These are phyloP conservation scores for Metschnikowia picachoensis DNA, from an alignment of 805 yeast genomes.

Conservation along the genomic window DNA sequence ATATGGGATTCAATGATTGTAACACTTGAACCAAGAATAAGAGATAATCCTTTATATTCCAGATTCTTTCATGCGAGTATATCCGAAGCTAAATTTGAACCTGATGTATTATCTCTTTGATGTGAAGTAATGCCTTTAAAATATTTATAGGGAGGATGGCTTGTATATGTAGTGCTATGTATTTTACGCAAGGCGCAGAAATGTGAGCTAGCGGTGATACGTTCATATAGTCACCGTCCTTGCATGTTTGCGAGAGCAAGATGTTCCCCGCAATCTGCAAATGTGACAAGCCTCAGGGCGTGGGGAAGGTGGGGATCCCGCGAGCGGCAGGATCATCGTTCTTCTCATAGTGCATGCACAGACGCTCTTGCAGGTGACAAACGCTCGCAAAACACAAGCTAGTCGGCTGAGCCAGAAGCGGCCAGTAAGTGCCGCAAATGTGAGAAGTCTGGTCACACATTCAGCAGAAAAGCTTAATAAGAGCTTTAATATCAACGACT, in stretches of 20 bases:
- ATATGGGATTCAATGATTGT: too few species aligned
- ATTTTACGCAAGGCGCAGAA: background rate
- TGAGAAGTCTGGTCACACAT: too few species aligned
- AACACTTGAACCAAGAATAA: too few species aligned
- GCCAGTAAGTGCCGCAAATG: too few species aligned
- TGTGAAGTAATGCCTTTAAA: too few species aligned
- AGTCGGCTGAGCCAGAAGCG: too few species aligned
- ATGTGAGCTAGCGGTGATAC: too few species aligned
- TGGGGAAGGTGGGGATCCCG: slow-evolving; percentile 8
- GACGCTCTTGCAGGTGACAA: background rate
- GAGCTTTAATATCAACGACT: too few species aligned
- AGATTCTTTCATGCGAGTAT: background rate
- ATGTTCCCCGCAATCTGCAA: slow-evolving; percentile 9
- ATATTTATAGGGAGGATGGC: background rate
- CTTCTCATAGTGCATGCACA: background rate
- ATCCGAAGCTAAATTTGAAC: too few species aligned
- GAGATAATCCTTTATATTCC: background rate
- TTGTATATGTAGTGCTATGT: background rate
- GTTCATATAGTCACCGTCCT: background rate
- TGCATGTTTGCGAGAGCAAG: background rate
- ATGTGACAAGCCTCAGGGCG: background rate
- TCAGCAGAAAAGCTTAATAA: too few species aligned
- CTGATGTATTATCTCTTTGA: too few species aligned
- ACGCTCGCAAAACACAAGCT: background rate
- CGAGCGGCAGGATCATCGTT: background rate